Evolutionary conservation across 306 rosid species (phyloP).

Genomic region (Rubus parviflorus): DNA sequence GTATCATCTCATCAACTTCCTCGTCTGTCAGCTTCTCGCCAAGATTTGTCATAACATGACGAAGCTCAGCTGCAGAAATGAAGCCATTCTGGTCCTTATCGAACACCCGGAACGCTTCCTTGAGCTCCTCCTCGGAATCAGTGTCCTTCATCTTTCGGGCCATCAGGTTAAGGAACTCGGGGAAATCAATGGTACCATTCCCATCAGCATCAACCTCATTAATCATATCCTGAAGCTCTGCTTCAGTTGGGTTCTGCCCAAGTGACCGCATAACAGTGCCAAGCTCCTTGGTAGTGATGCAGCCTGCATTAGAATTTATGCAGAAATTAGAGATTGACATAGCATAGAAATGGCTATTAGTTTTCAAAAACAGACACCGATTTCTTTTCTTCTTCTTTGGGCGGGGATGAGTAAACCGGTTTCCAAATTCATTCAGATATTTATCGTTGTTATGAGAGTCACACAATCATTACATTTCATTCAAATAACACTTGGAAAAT

Average conservation of each 20-base stretch:
- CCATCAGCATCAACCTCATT: neutral
- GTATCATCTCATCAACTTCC: neutral
- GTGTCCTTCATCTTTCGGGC: neutral
- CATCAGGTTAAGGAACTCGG: neutral
- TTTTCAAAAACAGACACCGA: neutral
- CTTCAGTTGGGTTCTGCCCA: neutral
- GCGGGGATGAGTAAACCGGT: neutral
- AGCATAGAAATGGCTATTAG: neutral
- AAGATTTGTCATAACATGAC: constrained; percentile 13
- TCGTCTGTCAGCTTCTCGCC: constrained; percentile 6
- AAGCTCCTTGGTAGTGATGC: constrained; percentile 3
- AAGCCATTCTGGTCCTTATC: neutral
- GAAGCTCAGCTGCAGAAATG: constrained; percentile 1
- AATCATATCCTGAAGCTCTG: neutral
- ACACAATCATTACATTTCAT: neutral
- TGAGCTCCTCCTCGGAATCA: neutral
- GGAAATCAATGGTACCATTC: neutral
- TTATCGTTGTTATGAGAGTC: neutral
- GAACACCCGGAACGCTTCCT: neutral
- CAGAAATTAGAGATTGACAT: neutral
- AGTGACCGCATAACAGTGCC: neutral
- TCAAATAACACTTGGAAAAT: neutral
- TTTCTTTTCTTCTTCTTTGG: neutral
- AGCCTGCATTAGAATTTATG: neutral
- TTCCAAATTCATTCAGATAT: neutral